Percentiles rank a stretch among this genome's conserved stretches.
Evolutionary conservation across 257 asterid genomes (phyloP).

Genomic region (Fraxinus americana): DNA sequence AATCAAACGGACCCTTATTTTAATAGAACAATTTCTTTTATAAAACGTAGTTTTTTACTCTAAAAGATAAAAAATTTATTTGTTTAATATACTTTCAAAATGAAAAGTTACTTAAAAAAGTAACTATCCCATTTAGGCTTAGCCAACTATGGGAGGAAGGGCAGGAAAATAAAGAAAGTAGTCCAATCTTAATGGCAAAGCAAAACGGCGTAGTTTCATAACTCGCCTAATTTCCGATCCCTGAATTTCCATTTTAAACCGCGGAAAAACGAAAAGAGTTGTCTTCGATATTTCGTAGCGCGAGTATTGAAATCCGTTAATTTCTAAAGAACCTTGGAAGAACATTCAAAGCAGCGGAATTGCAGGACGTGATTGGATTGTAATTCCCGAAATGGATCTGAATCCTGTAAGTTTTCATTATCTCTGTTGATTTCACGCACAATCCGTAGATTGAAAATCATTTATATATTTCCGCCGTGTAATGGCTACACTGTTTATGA

Average conservation of each 20-base stretch:
- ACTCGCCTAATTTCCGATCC: not conserved
- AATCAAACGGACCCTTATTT: too few relatives aligned
- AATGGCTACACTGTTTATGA: slow-evolving; percentile 1
- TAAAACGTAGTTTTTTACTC: too few relatives aligned
- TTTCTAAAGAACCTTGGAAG: not conserved
- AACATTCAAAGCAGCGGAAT: not conserved
- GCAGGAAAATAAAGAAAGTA: not conserved
- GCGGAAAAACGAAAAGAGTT: not conserved
- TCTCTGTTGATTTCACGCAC: not conserved
- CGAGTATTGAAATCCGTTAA: not conserved
- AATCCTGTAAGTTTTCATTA: slow-evolving; percentile 35
- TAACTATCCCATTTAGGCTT: not conserved
- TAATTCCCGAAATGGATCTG: slow-evolving; percentile 35
- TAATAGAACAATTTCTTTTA: too few relatives aligned
- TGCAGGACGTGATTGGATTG: slow-evolving; percentile 26
- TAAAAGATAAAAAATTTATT: too few relatives aligned
- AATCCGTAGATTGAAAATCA: not conserved
- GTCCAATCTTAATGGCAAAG: not conserved
- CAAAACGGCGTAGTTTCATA: not conserved
- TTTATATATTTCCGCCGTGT: not conserved
- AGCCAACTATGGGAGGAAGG: not conserved
- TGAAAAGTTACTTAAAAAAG: too few relatives aligned
- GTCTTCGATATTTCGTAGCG: not conserved
- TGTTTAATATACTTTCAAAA: too few relatives aligned
- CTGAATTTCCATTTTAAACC: not conserved